phyloP scores from a whole-genome alignment of 768 basidiomycete genomes.

The Mycena leptocephala region DNA sequence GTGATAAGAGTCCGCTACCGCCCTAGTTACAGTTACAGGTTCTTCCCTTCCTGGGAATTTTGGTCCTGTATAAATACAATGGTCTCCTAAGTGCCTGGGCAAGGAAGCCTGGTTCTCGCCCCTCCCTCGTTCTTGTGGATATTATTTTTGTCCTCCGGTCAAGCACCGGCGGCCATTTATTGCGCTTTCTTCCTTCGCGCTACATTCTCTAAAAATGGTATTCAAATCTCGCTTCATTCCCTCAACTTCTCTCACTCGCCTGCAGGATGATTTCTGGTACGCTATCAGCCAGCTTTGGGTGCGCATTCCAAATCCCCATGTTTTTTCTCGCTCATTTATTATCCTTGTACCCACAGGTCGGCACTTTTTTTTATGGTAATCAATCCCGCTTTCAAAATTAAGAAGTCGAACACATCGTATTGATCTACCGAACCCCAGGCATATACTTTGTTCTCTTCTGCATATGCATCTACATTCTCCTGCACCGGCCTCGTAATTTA shows the following conservation, averaged over 20 bases:
- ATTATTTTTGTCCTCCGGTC: not conserved
- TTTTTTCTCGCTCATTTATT: not conserved
- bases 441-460: conserved; percentile 49
- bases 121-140: not conserved
- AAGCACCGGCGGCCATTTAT: not conserved
- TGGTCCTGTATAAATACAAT: not conserved
- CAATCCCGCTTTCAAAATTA: not conserved
- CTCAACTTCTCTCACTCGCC: not conserved
- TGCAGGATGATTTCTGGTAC: conserved; percentile 11
- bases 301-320: not conserved
- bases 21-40: not conserved
- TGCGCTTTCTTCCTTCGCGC: not conserved
- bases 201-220: not conserved
- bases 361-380: conserved; percentile 14
- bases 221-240: not conserved
- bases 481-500: conserved; percentile 37
- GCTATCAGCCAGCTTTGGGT: not conserved
- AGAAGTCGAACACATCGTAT: not conserved
- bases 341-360: not conserved
- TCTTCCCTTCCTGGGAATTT: not conserved
- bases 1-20: not conserved
- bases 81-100: not conserved
- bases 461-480: conserved; percentile 48
- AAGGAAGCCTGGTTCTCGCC: conserved; percentile 20
- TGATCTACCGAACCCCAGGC: conserved; percentile 21